Conservation (phyloP, 1,284 basidiomycete species). For the Prillingera fragicola region DNA sequence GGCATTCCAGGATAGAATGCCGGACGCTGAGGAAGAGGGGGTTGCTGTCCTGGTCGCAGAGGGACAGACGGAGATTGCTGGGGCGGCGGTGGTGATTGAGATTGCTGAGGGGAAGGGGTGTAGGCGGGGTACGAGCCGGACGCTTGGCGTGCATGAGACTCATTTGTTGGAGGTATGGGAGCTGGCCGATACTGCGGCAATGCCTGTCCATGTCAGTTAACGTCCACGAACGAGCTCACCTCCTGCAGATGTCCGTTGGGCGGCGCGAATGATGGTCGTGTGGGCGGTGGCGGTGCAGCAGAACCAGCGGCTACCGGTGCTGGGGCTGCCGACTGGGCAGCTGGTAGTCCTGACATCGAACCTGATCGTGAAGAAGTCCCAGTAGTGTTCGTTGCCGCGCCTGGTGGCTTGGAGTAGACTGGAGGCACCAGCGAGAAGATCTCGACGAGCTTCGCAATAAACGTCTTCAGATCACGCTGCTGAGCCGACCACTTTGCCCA, state of each 20-base stretch:
- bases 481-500: conserved; percentile 64
- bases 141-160: conserved; percentile 16
- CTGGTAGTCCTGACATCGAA: neutral
- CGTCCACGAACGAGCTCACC: neutral
- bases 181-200: conserved; percentile 33
- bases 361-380: neutral
- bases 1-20: neutral
- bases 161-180: conserved; percentile 30
- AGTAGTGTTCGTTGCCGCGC: neutral
- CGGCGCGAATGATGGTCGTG: conserved; percentile 18
- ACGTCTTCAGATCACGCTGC: conserved; percentile 55
- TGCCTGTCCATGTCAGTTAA: conserved; percentile 3
- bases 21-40: conserved; percentile 17
- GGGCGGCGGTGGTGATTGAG: conserved; percentile 13
- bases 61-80: conserved; percentile 20
- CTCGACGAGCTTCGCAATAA: conserved; percentile 47
- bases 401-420: conserved; percentile 74
- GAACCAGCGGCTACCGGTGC: neutral
- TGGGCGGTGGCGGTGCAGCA: conserved; percentile 28
- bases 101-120: conserved; percentile 6
- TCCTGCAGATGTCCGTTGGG: neutral
- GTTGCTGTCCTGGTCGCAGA: conserved; percentile 16
- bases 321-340: conserved; percentile 3
- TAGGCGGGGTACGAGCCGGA: conserved; percentile 11
- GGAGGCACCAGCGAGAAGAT: conserved; percentile 82